Conservation (phyloP, 441 rosid species). For the Viola pubescens region DNA sequence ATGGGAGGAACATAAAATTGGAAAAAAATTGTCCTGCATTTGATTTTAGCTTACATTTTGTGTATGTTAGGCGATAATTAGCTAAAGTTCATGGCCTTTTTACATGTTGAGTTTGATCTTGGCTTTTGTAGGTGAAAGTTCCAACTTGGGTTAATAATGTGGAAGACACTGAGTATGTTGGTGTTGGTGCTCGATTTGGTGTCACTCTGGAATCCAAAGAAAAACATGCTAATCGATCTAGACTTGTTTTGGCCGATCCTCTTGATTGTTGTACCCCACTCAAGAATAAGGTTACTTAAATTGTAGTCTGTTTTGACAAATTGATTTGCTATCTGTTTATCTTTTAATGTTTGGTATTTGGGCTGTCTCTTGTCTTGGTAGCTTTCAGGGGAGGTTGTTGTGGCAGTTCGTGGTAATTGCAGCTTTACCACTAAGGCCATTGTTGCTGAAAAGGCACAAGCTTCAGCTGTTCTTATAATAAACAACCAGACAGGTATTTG, state of each 20-base stretch:
- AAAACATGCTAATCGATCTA: slow-evolving; percentile 68
- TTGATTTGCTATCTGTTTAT: neutral
- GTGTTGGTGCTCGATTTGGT: slow-evolving; percentile 97
- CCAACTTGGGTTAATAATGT: slow-evolving; percentile 78
- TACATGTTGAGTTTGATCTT: slow-evolving; percentile 1
- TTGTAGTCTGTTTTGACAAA: neutral
- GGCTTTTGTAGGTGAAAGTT: slow-evolving; percentile 63
- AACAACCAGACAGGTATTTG: slow-evolving; percentile 68
- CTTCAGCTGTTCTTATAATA: slow-evolving; percentile 84
- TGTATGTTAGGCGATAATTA: no score
- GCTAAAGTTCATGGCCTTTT: no score
- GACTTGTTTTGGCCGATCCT: slow-evolving; percentile 75
- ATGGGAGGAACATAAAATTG: neutral
- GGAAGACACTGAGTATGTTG: slow-evolving; percentile 81
- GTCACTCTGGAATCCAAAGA: slow-evolving; percentile 75
- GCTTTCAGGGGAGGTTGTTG: slow-evolving; percentile 69
- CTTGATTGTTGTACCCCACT: slow-evolving; percentile 70
- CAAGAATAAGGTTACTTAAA: slow-evolving; percentile 51
- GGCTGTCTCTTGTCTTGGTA: slow-evolving; percentile 28
- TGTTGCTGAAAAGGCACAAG: slow-evolving; percentile 77
- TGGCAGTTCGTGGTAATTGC: slow-evolving; percentile 88
- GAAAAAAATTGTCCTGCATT: neutral
- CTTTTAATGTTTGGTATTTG: slow-evolving; percentile 11
- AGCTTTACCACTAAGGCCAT: slow-evolving; percentile 84
- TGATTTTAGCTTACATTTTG: neutral